Base-by-base conservation (phyloP, 768 basidiomycete genomes). In the Termitomyces bulborhizus region DNA sequence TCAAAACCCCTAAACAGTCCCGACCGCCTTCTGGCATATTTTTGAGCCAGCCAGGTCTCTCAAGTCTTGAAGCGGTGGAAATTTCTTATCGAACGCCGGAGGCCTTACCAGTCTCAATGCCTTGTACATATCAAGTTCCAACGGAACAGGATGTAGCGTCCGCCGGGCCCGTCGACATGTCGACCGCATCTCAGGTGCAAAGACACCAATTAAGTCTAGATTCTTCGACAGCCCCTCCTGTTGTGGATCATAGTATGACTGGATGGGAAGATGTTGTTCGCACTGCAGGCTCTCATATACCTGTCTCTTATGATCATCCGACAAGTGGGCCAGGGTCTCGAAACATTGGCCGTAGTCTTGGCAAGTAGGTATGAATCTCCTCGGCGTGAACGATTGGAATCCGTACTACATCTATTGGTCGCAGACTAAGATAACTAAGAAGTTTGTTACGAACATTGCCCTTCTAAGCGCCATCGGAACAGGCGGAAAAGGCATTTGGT, bases 241-340 rank as follows among this genome's bases (percentile, higher is more conserved):
- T 7, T 2, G 54, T 40, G 24, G 40, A 45, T 16, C 41, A 15
- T 6, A 45, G 18, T 42, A 21, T 29, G 4, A 44, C 48, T 29
- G 58, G 58, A 31, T 60, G 58, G 53, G 58, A 59, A 40, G 50
- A 47, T 43, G 54, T 46, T 49, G 34, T 50, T 48, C 54, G 54
- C 43, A 5, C 21, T 24, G 51, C 58, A 13, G 47, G 46, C 29
- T 53, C 51, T 43, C 51, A 51, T 21, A 31, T 59, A 18, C 58
- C 58, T n/a, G 45, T 56, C 15, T 47, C 54, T 4, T 47, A 52
- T 24, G 41, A 55, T 36, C 53, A 21, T 45, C 12, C 24, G 36
- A 45, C 27, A 40, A 50, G 26, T 34, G 39, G 55, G 31, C 44
- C 43, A 46, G n/a, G n/a, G 21, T 45, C 36, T 5, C 46, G 42